These are phyloP conservation scores for Punica granatum DNA, from an alignment of 345 rosid species.

Conservation along the genomic window DNA sequence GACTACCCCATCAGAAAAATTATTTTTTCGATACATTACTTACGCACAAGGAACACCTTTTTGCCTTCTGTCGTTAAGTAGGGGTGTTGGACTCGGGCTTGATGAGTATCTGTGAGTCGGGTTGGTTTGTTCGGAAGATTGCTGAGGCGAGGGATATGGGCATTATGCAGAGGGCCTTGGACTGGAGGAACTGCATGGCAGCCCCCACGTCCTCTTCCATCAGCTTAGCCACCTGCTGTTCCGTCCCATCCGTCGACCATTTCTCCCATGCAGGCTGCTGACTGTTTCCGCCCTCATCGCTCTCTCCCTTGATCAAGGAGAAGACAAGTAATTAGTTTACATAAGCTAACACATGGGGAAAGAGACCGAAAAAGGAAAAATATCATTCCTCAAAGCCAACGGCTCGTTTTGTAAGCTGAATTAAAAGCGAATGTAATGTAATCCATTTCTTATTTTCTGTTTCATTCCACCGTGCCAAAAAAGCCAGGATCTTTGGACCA, in stretches of 20 bases:
- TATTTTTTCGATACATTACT: neutral
- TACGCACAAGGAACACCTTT: neutral
- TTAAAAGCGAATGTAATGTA: neutral
- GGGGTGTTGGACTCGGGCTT: constrained; percentile 48
- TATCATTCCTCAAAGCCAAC: too few relatives aligned
- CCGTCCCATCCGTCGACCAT: constrained; percentile 69
- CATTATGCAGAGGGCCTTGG: constrained; percentile 79
- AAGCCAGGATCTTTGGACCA: neutral
- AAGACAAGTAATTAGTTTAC: neutral
- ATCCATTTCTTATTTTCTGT: neutral
- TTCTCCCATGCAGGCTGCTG: constrained; percentile 55
- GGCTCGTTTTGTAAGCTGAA: too few relatives aligned
- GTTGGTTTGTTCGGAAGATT: constrained; percentile 41
- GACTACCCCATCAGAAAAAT: neutral
- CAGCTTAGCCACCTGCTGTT: constrained; percentile 59
- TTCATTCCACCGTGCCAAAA: neutral
- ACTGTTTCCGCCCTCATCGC: constrained; percentile 35
- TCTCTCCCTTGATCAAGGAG: constrained; percentile 34
- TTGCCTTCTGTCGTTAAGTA: constrained; percentile 9
- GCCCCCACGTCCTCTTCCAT: constrained; percentile 81
- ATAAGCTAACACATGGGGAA: too few relatives aligned
- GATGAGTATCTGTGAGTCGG: constrained; percentile 25
- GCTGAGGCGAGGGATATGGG: constrained; percentile 62
- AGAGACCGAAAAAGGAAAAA: too few relatives aligned
- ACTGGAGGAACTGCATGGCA: constrained; percentile 76